Evolutionary conservation across 2,329 filamentous ascomycete species (phyloP).

Genomic region (Tolypocladium tundrense): DNA sequence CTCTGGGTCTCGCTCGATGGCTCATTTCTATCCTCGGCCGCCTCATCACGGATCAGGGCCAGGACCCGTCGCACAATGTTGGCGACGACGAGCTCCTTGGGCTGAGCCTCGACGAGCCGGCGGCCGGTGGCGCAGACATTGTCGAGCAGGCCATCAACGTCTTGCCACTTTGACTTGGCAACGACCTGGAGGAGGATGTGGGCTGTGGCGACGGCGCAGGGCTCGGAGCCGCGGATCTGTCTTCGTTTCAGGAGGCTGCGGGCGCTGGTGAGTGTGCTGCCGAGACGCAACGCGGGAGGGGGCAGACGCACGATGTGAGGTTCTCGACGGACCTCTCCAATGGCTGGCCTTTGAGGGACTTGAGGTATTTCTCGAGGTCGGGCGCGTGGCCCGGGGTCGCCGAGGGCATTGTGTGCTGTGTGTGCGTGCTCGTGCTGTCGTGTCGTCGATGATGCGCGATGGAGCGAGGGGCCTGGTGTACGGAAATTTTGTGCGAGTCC

Average conservation of each 20-base stretch:
- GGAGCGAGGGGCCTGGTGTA: neutral
- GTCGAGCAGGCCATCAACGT: constrained; percentile 68
- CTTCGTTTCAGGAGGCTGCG: constrained; percentile 74
- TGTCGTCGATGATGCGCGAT: neutral
- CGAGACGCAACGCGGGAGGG: neutral
- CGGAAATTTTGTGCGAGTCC: neutral
- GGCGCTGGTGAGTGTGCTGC: neutral
- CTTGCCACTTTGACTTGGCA: constrained; percentile 65
- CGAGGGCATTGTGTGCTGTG: constrained; percentile 21
- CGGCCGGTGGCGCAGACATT: constrained; percentile 71
- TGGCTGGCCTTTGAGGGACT: constrained; percentile 62
- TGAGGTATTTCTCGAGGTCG: constrained; percentile 67
- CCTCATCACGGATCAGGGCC: constrained; percentile 84
- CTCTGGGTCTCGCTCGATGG: constrained; percentile 48
- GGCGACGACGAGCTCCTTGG: constrained; percentile 81
- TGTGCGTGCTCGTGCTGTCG: neutral
- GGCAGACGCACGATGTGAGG: constrained; percentile 60
- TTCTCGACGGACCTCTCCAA: constrained; percentile 77
- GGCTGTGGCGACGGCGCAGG: constrained; percentile 84
- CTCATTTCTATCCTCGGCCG: constrained; percentile 67
- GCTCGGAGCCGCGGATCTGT: constrained; percentile 78
- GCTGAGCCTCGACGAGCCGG: constrained; percentile 71
- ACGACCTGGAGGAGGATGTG: constrained; percentile 83
- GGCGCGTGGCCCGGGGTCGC: constrained; percentile 43
- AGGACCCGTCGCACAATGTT: constrained; percentile 90